Evolutionary conservation across 306 rosid genomes (phyloP), one percentile per base, ranked within the genome.

Genomic region (Quercus gilva): DNA sequence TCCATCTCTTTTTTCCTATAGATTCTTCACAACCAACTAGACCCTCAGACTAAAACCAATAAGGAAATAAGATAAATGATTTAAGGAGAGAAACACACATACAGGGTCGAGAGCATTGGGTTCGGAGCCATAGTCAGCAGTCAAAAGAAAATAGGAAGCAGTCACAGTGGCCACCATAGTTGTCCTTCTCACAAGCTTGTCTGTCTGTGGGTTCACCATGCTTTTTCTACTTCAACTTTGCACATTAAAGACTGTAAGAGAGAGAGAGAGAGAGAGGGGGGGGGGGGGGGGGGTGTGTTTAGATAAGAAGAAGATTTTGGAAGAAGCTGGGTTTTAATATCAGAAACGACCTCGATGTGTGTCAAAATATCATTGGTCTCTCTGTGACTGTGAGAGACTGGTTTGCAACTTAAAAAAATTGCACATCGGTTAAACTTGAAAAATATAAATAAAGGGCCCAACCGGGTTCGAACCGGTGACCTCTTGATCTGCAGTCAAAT

Each of bases 101-200:
- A 91, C 99, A 28, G 97, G 97, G 37, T 94, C 97, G 29, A 94
- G 97, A 74, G 68, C 93, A 84, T 94, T 92, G 81, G n/a, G n/a
- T n/a, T n/a, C n/a, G n/a, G n/a, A n/a, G n/a, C n/a, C n/a, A n/a
- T n/a, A n/a, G n/a, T n/a, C 96, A 60, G 99, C 95, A 45, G 97
- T 94, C 57, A 94, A 71, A 84, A 92, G 97, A 86, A 94, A 94
- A 84, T 94, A 94, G n/a, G 95, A 84, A 72, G 97, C 97, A 41
- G 92, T 77, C 25, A 87, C 59, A 13, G 99, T 95, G 17, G 96
- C 88, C 6, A 83, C 91, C 90, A 91, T 74, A 11, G 99, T 88
- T 51, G 94, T 55, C 85, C 94, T 80, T 85, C 78, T 86, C 76
- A 92, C 89, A 79, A 95, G 71, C 85, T 91, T 90, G 26, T 92